Percentiles rank a stretch among this genome's conserved stretches.
Evolutionary conservation across 805 yeast genomes (phyloP).

Genomic region (Scheffersomyces stipitis): DNA sequence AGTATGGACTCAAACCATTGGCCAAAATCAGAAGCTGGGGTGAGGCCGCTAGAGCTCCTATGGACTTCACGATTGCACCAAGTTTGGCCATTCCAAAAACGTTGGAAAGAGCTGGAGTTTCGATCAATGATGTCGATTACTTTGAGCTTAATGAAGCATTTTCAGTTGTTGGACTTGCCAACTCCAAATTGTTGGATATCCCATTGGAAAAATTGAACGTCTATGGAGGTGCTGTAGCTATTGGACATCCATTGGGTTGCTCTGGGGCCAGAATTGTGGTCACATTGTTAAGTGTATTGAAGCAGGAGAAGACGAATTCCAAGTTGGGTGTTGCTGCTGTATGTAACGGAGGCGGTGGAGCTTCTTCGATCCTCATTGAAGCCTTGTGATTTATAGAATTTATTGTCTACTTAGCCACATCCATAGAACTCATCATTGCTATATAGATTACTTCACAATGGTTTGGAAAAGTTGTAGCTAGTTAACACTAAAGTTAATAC

Average conservation of each 20-base stretch:
- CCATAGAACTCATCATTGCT: no score
- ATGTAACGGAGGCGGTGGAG: constrained; percentile 4
- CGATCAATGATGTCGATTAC: not conserved
- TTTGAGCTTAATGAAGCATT: constrained; percentile 3
- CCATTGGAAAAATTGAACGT: constrained; percentile 1
- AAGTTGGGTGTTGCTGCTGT: constrained; percentile 1
- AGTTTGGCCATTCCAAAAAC: not conserved
- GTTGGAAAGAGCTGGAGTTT: not conserved
- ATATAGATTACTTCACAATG: no score
- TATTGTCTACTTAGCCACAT: no score
- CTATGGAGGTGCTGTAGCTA: constrained; percentile 3
- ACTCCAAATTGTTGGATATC: not conserved
- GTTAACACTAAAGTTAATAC: no score
- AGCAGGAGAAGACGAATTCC: not conserved
- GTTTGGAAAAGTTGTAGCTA: no score
- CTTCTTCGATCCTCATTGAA: constrained; percentile 1
- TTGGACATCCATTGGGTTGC: constrained; percentile 4
- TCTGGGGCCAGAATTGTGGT: constrained; percentile 3
- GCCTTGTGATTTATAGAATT: not conserved
- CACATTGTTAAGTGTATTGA: constrained; percentile 2
- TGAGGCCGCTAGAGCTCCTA: not conserved
- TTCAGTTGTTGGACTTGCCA: constrained; percentile 1
- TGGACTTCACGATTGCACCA: constrained; percentile 1
- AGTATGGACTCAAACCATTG: not conserved
- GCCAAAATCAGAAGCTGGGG: constrained; percentile 2